Base-by-base conservation (phyloP, 1,284 basidiomycete genomes). In the Golubevia sp. region DNA sequence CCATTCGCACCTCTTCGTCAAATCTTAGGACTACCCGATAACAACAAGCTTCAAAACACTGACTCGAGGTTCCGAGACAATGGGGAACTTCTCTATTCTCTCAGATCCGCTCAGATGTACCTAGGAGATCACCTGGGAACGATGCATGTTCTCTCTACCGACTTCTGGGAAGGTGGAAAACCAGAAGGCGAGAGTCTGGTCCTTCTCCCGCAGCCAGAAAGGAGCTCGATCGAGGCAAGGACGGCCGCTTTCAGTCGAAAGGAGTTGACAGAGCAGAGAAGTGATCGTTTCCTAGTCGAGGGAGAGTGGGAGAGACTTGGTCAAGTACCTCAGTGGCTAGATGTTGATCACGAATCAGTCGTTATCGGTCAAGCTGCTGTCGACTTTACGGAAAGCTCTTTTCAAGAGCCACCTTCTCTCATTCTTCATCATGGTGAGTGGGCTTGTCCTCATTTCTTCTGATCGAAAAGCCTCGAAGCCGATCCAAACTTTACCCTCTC, bases 291-390 rank as follows among this genome's bases (percentile, higher is more conserved):
- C 44, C 21, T 34, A n/a, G 13, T 49, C 57, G 34, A 49, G 23
- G 44, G 21, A 20, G 57, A 48, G 18, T 30, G 49, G 13, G 20
- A 25, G 2, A 49, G 59, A 15, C 27, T 55, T 49, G 59, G 59
- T n/a, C 59, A 61, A 30, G 20, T 61, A 4, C 59, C 59, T 8
- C 59, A 61, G 25, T 61, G 59, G 59, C 44, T 59, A 6, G 25
- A 59, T 3, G 25, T 52, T 26, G 21, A 49, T 11, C 15, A 34
- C 1, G 20, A 52, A 30, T 3, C n/a, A 20, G 59, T 61, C 15
- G 6, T 21, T 3, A 25, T 30, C n/a, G 59, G 59, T 15, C 21
- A 38, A 21, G 48, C 48, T 20, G 27, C 26, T 15, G 21, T 25
- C 21, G 20, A 26, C 20, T 25, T 58, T 34, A 51, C 49, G 7